Conservation (phyloP, 2,329 filamentous ascomycete genomes). For the Tolypocladium guangdongense region DNA sequence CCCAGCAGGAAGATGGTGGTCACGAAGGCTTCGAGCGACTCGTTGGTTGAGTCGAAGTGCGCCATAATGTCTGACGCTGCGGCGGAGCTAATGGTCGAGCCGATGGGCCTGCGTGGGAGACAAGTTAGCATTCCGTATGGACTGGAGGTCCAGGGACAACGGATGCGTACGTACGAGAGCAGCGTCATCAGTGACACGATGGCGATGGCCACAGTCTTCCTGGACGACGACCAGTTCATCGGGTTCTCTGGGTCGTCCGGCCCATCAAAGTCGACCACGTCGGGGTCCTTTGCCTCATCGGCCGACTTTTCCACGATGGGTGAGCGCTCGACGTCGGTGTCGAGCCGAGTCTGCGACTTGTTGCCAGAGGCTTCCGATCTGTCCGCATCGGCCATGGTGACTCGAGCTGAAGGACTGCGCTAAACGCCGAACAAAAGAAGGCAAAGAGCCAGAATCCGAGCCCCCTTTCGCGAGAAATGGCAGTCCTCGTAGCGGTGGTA, state of each 20-base stretch:
- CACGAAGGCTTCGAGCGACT: slow-evolving; percentile 30
- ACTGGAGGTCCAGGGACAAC: background rate
- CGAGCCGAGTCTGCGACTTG: too few species aligned
- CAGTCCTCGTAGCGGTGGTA: background rate
- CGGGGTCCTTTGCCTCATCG: background rate
- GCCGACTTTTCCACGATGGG: background rate
- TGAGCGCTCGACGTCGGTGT: background rate
- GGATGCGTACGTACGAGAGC: background rate
- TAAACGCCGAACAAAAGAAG: too few species aligned
- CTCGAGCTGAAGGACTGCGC: background rate
- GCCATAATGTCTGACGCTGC: background rate
- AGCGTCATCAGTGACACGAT: background rate
- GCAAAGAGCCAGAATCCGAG: too few species aligned
- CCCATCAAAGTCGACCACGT: background rate
- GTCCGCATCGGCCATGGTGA: background rate
- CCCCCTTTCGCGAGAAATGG: background rate
- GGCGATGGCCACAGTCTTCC: background rate
- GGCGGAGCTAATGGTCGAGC: background rate
- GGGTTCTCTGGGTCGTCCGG: background rate
- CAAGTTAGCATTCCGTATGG: background rate
- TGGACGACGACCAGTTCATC: background rate
- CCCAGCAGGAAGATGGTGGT: slow-evolving; percentile 36
- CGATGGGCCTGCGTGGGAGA: background rate
- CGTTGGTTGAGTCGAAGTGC: slow-evolving; percentile 26
- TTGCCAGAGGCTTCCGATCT: background rate